A percentile compares a stretch with the other conserved stretches of the same genome.
Conservation (phyloP, 148 eudicot species). For the Rhododendron ovatum region DNA sequence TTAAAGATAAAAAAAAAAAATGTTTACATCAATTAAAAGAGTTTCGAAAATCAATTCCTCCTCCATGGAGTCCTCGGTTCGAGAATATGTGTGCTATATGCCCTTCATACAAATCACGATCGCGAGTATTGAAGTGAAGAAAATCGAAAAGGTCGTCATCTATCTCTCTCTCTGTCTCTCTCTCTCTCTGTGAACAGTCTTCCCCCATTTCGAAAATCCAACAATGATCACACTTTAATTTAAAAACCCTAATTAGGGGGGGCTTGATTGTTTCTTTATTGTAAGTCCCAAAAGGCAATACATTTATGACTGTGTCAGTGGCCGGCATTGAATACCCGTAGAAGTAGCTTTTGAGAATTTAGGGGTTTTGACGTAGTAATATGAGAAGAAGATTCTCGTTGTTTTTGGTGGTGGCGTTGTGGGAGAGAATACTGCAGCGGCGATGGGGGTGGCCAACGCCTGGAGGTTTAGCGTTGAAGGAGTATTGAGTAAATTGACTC, state of each 20-base stretch:
- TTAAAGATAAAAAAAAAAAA: no score
- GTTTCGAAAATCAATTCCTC: no score
- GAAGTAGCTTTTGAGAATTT: not conserved
- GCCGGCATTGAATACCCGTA: not conserved
- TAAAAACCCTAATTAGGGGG: constrained; percentile 1
- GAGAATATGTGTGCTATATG: no score
- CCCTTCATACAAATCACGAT: no score
- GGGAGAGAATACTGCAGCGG: not conserved
- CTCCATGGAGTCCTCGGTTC: no score
- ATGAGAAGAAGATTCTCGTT: constrained; percentile 10
- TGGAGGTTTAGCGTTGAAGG: constrained; percentile 23
- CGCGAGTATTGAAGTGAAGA: no score
- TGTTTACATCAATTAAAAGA: no score
- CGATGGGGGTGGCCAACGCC: constrained; percentile 42
- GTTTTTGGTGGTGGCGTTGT: not conserved
- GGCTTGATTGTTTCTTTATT: not conserved
- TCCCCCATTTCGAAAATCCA: not conserved
- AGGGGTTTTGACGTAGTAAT: constrained; percentile 1
- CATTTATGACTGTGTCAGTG: constrained; percentile 10
- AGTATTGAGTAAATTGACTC: not conserved
- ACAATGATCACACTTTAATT: not conserved
- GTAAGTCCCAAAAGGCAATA: not conserved
- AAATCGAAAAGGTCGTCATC: not conserved
- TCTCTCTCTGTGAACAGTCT: not conserved
- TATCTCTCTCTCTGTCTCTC: constrained; percentile 5